These are phyloP conservation scores for Galerina sulciceps DNA, from an alignment of 768 basidiomycete genomes.

Conservation along the genomic window DNA sequence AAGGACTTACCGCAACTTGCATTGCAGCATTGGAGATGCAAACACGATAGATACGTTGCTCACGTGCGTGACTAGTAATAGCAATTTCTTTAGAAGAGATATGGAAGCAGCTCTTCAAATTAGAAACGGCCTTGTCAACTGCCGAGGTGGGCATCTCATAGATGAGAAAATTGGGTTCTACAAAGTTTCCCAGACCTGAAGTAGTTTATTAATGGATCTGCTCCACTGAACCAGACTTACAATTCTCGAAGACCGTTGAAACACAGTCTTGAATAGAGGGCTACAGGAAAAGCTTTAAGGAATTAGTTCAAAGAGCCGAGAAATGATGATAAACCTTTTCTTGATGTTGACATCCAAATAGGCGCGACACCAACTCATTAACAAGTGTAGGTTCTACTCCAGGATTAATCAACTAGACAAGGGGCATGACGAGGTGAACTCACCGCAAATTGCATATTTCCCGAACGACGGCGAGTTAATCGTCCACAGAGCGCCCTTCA, in stretches of 20 bases:
- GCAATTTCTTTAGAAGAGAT: conserved; percentile 35
- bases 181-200: conserved; percentile 61
- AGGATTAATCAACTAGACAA: background rate
- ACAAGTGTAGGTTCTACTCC: conserved; percentile 65
- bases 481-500: conserved; percentile 90
- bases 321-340: conserved; percentile 61
- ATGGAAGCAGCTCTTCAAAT: conserved; percentile 41
- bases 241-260: conserved; percentile 64
- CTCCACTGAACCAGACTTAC: conserved; percentile 32
- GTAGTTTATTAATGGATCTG: background rate
- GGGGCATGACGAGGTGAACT: conserved; percentile 1
- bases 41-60: conserved; percentile 50
- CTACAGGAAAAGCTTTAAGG: conserved; percentile 30
- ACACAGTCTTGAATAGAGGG: conserved; percentile 81
- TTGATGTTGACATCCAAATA: conserved; percentile 81
- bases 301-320: background rate
- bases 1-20: conserved; percentile 44
- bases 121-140: conserved; percentile 39
- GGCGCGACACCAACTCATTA: conserved; percentile 55
- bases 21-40: conserved; percentile 44
- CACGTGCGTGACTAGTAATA: conserved; percentile 45
- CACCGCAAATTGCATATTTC: conserved; percentile 54
- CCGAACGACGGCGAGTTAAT: conserved; percentile 70
- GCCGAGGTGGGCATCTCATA: conserved; percentile 53
- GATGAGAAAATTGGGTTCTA: conserved; percentile 62